These are phyloP conservation scores for Schizothecium vesticola DNA, from an alignment of 495 filamentous ascomycete genomes.

Conservation along the genomic window DNA sequence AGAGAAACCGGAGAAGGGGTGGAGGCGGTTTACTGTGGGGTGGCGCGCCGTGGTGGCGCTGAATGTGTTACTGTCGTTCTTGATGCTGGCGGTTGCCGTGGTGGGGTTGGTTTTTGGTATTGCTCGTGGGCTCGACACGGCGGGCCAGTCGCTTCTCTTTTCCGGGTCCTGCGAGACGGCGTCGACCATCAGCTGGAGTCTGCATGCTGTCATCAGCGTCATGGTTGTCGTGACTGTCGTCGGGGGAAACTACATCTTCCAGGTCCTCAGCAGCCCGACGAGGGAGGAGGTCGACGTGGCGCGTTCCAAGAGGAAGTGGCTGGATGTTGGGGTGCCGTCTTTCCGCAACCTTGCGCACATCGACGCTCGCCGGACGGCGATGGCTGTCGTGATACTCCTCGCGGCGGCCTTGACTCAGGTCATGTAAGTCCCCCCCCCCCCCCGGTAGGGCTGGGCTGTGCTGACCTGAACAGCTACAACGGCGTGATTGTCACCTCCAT, in stretches of 20 bases:
- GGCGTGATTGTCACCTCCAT: slow-evolving; percentile 38
- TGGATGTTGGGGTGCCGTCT: slow-evolving; percentile 51
- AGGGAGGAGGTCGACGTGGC: slow-evolving; percentile 46
- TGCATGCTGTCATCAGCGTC: slow-evolving; percentile 36
- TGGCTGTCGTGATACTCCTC: slow-evolving; percentile 35
- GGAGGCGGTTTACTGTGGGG: slow-evolving; percentile 23
- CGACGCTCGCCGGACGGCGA: slow-evolving; percentile 27
- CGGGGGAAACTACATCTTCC: slow-evolving; percentile 45
- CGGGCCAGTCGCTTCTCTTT: slow-evolving; percentile 31
- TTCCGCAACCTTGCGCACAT: slow-evolving; percentile 43
- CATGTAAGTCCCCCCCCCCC: slow-evolving; percentile 29
- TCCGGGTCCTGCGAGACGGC: slow-evolving; percentile 32
- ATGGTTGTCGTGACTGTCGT: slow-evolving; percentile 34
- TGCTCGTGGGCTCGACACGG: slow-evolving; percentile 23
- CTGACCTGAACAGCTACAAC: slow-evolving; percentile 37
- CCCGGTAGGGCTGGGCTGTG: not conserved
- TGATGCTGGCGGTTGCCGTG: slow-evolving; percentile 36
- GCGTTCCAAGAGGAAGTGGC: slow-evolving; percentile 41
- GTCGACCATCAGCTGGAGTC: slow-evolving; percentile 28
- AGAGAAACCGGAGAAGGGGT: not conserved
- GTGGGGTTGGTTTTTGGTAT: slow-evolving; percentile 36
- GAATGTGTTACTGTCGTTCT: slow-evolving; percentile 30
- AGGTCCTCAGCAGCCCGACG: slow-evolving; percentile 49
- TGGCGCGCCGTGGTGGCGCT: slow-evolving; percentile 40
- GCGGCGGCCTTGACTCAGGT: slow-evolving; percentile 36